Conservation (phyloP, 345 rosid genomes). For the Erodium maritimum region DNA sequence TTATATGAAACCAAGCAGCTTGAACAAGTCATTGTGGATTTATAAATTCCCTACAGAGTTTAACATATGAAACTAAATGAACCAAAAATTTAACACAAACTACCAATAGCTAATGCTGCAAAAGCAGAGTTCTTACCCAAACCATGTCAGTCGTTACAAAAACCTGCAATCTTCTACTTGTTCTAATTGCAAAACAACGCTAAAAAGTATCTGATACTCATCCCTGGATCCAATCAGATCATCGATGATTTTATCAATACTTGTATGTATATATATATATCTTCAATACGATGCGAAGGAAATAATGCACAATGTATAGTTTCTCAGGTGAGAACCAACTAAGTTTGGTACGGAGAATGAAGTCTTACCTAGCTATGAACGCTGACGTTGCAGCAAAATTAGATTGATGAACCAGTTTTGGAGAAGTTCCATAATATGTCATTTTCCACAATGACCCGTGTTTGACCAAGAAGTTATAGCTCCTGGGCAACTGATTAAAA, state of each 20-base stretch:
- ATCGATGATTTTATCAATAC: not conserved
- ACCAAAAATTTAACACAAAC: too few relatives aligned
- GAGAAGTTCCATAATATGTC: conserved; percentile 85
- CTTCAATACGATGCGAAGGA: too few relatives aligned
- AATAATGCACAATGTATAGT: too few relatives aligned
- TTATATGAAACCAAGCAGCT: too few relatives aligned
- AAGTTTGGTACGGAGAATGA: not conserved
- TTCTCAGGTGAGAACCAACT: too few relatives aligned
- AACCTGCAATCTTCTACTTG: not conserved
- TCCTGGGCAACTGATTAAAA: conserved; percentile 89
- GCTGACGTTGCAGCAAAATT: conserved; percentile 96
- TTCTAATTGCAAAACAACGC: not conserved
- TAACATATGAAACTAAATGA: not conserved
- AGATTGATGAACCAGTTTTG: conserved; percentile 79
- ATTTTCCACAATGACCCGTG: conserved; percentile 87
- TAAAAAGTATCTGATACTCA: not conserved
- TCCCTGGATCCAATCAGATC: not conserved
- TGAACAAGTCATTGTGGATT: too few relatives aligned
- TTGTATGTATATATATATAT: too few relatives aligned
- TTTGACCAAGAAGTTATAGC: conserved; percentile 92
- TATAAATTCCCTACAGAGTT: not conserved
- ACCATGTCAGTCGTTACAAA: not conserved
- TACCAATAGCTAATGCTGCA: not conserved
- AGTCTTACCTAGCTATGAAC: conserved; percentile 82
- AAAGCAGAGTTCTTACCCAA: not conserved